Conservation (phyloP, 2,329 filamentous ascomycete genomes). For the Penicillium sp. region DNA sequence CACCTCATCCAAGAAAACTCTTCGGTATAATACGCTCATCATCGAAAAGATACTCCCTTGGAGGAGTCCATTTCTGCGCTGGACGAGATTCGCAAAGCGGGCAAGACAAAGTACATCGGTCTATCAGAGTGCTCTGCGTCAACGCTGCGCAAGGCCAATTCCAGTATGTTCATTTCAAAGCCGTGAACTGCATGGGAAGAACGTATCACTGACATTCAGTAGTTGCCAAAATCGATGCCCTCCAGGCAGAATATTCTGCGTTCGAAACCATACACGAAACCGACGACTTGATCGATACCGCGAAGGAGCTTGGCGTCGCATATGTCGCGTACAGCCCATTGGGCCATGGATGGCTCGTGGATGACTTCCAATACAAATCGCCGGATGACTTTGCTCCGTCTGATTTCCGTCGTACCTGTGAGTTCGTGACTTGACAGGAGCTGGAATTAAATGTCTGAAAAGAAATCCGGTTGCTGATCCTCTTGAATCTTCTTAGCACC, state of each 20-base stretch:
- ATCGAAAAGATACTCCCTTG: slow-evolving; percentile 36
- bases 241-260: slow-evolving; percentile 44
- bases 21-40: not conserved
- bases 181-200: not conserved
- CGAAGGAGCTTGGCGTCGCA: slow-evolving; percentile 38
- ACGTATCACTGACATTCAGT: slow-evolving; percentile 6
- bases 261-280: slow-evolving; percentile 41
- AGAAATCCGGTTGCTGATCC: not conserved
- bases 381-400: slow-evolving; percentile 43
- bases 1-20: not conserved
- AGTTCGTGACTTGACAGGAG: slow-evolving; percentile 7
- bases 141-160: slow-evolving; percentile 42
- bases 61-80: slow-evolving; percentile 46
- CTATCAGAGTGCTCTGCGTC: slow-evolving; percentile 44
- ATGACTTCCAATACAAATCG: slow-evolving; percentile 38
- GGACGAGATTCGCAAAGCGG: slow-evolving; percentile 42
- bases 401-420: slow-evolving; percentile 39
- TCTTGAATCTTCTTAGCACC: slow-evolving; percentile 11
- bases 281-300: slow-evolving; percentile 38
- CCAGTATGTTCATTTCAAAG: slow-evolving; percentile 27
- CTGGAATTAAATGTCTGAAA: no score
- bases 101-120: slow-evolving; percentile 47
- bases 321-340: slow-evolving; percentile 45
- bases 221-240: slow-evolving; percentile 45
- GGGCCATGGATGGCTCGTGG: slow-evolving; percentile 45